A percentile compares a stretch with the other conserved stretches of the same genome.
These are phyloP conservation scores for Saitozyma sp. DNA, from an alignment of 768 basidiomycete species.

Conservation along the genomic window DNA sequence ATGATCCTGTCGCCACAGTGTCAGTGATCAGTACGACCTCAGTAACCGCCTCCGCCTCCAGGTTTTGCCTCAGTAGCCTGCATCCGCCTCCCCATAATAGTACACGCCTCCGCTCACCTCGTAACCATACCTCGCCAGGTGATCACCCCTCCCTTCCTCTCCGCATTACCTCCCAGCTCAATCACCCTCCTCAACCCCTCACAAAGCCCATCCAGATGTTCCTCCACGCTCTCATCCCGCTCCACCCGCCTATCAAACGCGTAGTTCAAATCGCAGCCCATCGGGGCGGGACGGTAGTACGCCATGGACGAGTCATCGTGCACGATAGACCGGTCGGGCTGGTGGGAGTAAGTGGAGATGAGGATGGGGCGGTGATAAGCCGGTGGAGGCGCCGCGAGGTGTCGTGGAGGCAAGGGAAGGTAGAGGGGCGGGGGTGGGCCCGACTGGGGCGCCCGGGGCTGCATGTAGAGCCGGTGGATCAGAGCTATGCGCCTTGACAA, in stretches of 20 bases:
- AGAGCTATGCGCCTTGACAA: too few species aligned
- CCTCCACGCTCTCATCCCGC: constrained; percentile 44
- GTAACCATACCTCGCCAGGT: constrained; percentile 54
- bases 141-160: constrained; percentile 43
- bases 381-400: constrained; percentile 25
- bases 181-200: constrained; percentile 27
- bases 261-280: constrained; percentile 46
- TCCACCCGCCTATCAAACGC: constrained; percentile 46
- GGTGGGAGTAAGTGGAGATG: constrained; percentile 49
- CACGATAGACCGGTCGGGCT: constrained; percentile 36
- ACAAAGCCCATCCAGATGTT: constrained; percentile 51
- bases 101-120: constrained; percentile 29
- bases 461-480: too few species aligned
- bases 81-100: neutral
- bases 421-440: too few species aligned
- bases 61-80: neutral
- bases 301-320: constrained; percentile 44
- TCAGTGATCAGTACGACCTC: neutral
- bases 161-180: constrained; percentile 12
- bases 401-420: constrained; percentile 39
- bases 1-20: constrained; percentile 34
- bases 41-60: neutral
- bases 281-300: constrained; percentile 40
- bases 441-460: too few species aligned
- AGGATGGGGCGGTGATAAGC: constrained; percentile 40